These are phyloP conservation scores for Russula earlei DNA, from an alignment of 768 basidiomycete species.

Conservation along the genomic window DNA sequence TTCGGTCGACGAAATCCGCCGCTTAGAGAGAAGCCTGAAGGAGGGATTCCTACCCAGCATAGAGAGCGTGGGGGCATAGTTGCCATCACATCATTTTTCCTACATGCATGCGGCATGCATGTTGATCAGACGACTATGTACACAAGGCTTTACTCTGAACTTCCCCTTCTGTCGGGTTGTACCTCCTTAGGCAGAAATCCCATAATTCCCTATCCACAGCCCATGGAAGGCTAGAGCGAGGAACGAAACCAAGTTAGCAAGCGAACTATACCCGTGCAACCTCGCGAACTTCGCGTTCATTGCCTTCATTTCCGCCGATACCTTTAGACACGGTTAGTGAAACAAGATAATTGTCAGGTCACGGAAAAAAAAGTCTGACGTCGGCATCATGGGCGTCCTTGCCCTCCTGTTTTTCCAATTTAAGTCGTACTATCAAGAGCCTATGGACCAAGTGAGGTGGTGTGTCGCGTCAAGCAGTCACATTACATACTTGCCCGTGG, in stretches of 20 bases:
- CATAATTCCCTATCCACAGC: constrained; percentile 54
- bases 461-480: not conserved
- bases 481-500: constrained; percentile 51
- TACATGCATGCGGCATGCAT: not conserved
- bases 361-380: constrained; percentile 39
- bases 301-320: constrained; percentile 58
- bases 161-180: not conserved
- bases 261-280: constrained; percentile 60
- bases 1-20: constrained; percentile 81
- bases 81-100: constrained; percentile 4
- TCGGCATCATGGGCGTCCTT: constrained; percentile 54
- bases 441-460: constrained; percentile 27
- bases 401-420: constrained; percentile 64
- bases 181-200: constrained; percentile 28
- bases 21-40: constrained; percentile 68
- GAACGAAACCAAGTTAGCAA: constrained; percentile 54
- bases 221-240: constrained; percentile 59
- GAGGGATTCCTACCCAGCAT: constrained; percentile 78
- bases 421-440: constrained; percentile 68
- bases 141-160: not conserved
- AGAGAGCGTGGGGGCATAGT: constrained; percentile 69
- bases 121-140: constrained; percentile 1
- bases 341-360: constrained; percentile 7
- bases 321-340: constrained; percentile 29
- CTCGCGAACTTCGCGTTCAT: constrained; percentile 56